A percentile compares a stretch with the other conserved stretches of the same genome.
Conservation (phyloP, 2,329 filamentous ascomycete species). For the Penicillium sp. region DNA sequence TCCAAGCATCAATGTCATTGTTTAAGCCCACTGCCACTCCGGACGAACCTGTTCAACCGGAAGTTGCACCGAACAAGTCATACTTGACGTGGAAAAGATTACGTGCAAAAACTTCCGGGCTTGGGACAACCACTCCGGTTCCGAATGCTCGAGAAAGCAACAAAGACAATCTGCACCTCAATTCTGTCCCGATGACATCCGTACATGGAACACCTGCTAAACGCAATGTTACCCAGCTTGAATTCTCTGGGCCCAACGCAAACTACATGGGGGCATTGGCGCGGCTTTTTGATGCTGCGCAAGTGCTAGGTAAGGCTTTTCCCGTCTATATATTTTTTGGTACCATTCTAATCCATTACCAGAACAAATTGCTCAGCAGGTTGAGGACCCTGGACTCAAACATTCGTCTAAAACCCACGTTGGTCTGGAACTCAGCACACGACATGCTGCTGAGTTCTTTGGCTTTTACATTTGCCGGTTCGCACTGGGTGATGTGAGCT, state of each 20-base stretch:
- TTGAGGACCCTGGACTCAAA: constrained; percentile 89
- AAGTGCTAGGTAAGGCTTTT: constrained; percentile 72
- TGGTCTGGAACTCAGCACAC: constrained; percentile 86
- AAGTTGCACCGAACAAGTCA: constrained; percentile 61
- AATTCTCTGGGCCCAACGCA: constrained; percentile 80
- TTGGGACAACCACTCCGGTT: constrained; percentile 46
- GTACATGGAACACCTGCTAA: constrained; percentile 63
- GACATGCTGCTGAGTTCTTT: constrained; percentile 96
- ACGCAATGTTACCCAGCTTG: constrained; percentile 66
- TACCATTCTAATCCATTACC: constrained; percentile 14
- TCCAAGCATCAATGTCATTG: constrained; percentile 68
- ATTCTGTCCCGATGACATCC: constrained; percentile 74
- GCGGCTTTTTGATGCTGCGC: constrained; percentile 86
- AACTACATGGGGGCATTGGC: constrained; percentile 91
- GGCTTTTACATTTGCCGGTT: constrained; percentile 96
- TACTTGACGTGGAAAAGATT: constrained; percentile 87
- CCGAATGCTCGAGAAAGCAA: constrained; percentile 46
- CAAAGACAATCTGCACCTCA: constrained; percentile 66
- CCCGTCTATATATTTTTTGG: background rate
- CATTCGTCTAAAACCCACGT: constrained; percentile 93
- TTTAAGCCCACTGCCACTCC: constrained; percentile 64
- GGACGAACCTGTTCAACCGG: constrained; percentile 47
- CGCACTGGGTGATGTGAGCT: constrained; percentile 77
- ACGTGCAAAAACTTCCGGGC: constrained; percentile 80
- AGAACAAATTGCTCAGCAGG: constrained; percentile 96